Evolutionary conservation across 192 early-diverging fungal species (phyloP).

Genomic region (Coemansia sp.): DNA sequence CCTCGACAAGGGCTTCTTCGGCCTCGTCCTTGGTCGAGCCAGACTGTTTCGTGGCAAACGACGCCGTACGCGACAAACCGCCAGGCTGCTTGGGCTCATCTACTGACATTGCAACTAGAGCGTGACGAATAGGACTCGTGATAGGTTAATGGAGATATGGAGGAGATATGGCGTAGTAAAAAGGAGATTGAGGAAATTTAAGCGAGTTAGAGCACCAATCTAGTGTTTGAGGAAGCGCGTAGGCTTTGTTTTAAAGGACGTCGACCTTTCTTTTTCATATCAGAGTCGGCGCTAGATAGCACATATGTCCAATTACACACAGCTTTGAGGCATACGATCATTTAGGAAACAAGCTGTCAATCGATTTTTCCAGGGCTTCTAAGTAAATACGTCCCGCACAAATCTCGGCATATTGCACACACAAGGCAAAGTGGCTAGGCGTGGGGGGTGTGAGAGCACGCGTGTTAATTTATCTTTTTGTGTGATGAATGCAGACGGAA

Average conservation of each 20-base stretch:
- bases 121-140: neutral
- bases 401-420: neutral
- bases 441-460: neutral
- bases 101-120: neutral
- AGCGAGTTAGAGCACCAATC: neutral
- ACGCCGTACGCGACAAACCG: neutral
- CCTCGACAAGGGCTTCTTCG: neutral
- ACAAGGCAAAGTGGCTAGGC: neutral
- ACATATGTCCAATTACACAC: neutral
- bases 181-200: neutral
- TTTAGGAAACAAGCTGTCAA: neutral
- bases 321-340: neutral
- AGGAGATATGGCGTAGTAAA: neutral
- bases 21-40: neutral
- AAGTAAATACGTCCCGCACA: neutral
- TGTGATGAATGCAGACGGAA: neutral
- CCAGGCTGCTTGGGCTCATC: neutral
- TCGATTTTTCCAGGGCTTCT: neutral
- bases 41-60: constrained; percentile 2
- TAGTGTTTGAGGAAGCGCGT: too few relatives aligned
- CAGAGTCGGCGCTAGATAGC: neutral
- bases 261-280: neutral
- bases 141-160: neutral
- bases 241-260: neutral
- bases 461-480: neutral